Percentiles rank a stretch among this genome's conserved stretches.
phyloP scores from a whole-genome alignment of 306 rosid species.

The Pachyrhizus erosus region DNA sequence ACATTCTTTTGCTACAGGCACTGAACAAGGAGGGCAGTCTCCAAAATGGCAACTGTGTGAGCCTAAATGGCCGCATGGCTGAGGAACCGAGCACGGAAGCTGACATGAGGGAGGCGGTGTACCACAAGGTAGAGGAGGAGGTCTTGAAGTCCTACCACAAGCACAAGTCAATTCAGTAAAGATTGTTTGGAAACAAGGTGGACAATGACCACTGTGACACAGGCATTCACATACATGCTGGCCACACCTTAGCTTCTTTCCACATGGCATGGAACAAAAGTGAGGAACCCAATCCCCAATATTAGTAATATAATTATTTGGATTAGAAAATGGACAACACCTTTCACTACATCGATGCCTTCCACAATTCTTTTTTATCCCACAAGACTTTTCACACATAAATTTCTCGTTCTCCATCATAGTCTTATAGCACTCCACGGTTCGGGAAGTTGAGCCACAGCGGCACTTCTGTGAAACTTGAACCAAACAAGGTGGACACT shows the following conservation, averaged over 20 bases:
- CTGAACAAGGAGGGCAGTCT: slow-evolving; percentile 92
- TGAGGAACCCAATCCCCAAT: slow-evolving; percentile 86
- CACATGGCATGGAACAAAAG: slow-evolving; percentile 82
- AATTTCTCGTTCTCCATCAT: slow-evolving; percentile 54
- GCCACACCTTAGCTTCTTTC: slow-evolving; percentile 88
- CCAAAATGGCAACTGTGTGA: slow-evolving; percentile 98
- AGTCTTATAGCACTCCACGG: slow-evolving; percentile 80
- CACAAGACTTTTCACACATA: slow-evolving; percentile 87
- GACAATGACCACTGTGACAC: slow-evolving; percentile 96
- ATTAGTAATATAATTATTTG: slow-evolving; percentile 43
- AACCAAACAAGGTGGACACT: slow-evolving; percentile 80
- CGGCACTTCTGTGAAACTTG: slow-evolving; percentile 81
- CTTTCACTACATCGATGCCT: slow-evolving; percentile 89
- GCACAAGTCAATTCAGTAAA: slow-evolving; percentile 90
- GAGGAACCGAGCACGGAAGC: slow-evolving; percentile 82
- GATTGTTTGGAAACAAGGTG: slow-evolving; percentile 92
- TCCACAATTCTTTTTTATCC: slow-evolving; percentile 89
- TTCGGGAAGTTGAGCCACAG: slow-evolving; percentile 72
- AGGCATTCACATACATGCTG: slow-evolving; percentile 85
- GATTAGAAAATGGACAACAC: slow-evolving; percentile 80
- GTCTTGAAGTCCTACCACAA: slow-evolving; percentile 82
- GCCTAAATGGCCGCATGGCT: slow-evolving; percentile 87
- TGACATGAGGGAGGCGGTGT: slow-evolving; percentile 88
- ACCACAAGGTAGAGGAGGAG: slow-evolving; percentile 94
- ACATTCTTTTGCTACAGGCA: slow-evolving; percentile 94